Conservation (phyloP, 1,139 yeast genomes). For the Blastobotrys ciferrii region DNA sequence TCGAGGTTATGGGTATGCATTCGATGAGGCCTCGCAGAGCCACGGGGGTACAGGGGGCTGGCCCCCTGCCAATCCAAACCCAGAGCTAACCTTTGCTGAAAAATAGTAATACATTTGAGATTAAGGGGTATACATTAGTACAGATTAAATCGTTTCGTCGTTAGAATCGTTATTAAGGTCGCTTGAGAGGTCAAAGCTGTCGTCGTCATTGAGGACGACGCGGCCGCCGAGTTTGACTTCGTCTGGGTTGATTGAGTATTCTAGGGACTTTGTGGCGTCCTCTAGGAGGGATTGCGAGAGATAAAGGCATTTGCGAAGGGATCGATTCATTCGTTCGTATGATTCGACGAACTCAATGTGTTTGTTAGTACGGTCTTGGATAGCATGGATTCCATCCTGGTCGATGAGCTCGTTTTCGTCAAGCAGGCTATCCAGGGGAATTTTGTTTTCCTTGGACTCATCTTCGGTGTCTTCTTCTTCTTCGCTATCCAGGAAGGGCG, state of each 20-base stretch:
- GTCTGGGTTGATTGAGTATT: constrained; percentile 24
- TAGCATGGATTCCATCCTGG: constrained; percentile 18
- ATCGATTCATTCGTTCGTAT: constrained; percentile 24
- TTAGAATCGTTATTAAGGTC: constrained; percentile 8
- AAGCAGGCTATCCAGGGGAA: constrained; percentile 8
- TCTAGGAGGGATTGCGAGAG: constrained; percentile 25
- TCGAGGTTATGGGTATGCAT: no score
- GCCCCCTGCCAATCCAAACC: no score
- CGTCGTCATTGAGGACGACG: constrained; percentile 13
- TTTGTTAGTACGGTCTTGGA: constrained; percentile 23
- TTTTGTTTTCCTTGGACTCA: background rate
- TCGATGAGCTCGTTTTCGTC: constrained; percentile 8
- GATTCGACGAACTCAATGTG: constrained; percentile 28
- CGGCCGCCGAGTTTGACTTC: constrained; percentile 24
- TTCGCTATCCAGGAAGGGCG: constrained; percentile 16
- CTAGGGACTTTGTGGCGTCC: constrained; percentile 25
- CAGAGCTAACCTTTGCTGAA: no score
- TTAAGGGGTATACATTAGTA: background rate
- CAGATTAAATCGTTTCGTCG: constrained; percentile 2
- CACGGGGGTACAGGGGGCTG: no score
- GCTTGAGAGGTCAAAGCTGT: background rate
- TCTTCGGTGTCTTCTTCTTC: constrained; percentile 12
- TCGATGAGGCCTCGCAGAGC: no score
- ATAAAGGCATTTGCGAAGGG: constrained; percentile 26
- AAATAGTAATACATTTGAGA: background rate